These are phyloP conservation scores for Xylariaceae sp. DNA, from an alignment of 2,329 filamentous ascomycete species.

Conservation along the genomic window DNA sequence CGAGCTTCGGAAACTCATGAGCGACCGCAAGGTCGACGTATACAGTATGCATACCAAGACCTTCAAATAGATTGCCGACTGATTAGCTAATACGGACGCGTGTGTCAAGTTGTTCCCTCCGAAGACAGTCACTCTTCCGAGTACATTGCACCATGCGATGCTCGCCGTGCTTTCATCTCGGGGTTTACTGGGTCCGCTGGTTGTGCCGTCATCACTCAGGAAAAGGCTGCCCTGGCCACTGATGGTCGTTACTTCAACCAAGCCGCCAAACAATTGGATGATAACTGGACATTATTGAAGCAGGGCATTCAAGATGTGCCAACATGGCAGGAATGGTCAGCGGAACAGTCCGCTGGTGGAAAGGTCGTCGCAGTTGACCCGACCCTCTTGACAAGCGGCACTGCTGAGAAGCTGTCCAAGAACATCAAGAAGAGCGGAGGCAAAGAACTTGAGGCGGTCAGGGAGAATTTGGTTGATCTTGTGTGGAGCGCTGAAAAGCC, in stretches of 20 bases:
- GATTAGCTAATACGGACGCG: constrained; percentile 20
- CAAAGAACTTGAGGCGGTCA: constrained; percentile 68
- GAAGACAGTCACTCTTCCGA: constrained; percentile 98
- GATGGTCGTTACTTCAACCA: constrained; percentile 99
- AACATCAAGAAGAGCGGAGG: constrained; percentile 87
- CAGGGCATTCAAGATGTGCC: constrained; percentile 91
- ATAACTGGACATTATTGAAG: constrained; percentile 89
- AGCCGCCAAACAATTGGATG: constrained; percentile 83
- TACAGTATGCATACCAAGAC: constrained; percentile 65
- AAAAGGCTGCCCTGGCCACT: constrained; percentile 86
- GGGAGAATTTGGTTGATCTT: constrained; percentile 82
- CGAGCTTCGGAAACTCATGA: constrained; percentile 81
- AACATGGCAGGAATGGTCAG: constrained; percentile 96
- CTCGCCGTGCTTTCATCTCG: constrained; percentile 83
- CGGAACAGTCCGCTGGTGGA: constrained; percentile 79
- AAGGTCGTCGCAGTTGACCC: constrained; percentile 91
- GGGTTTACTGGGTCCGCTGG: constrained; percentile 95
- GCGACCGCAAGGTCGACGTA: constrained; percentile 79
- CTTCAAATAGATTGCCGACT: constrained; percentile 1
- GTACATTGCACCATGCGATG: constrained; percentile 96
- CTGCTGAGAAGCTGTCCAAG: constrained; percentile 69
- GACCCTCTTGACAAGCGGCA: constrained; percentile 70
- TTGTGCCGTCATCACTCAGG: constrained; percentile 81
- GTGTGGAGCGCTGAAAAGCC: constrained; percentile 82
- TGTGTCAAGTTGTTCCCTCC: constrained; percentile 76